Evolutionary conservation across 192 early-diverging fungal genomes (phyloP), one percentile per base, ranked within the genome.

Genomic region (Lobosporangium transversale): DNA sequence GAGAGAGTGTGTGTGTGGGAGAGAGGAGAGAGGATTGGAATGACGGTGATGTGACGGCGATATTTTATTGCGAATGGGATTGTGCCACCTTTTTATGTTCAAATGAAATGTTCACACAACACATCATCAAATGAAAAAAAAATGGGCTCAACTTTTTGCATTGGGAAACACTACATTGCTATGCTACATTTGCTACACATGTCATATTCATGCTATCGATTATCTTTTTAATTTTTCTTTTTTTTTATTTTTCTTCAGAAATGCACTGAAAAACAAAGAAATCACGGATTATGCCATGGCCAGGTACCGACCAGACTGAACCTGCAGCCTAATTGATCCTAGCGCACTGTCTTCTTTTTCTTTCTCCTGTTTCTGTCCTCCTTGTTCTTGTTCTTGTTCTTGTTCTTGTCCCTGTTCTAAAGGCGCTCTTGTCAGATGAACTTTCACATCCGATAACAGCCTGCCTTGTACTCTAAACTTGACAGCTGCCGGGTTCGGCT

Each of bases 271-370:
- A n/a, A n/a, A n/a, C n/a, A n/a, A n/a, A n/a, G n/a, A n/a, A n/a
- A n/a, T n/a, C n/a, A n/a, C n/a, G n/a, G n/a, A n/a, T n/a, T n/a
- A 71, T 63, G 55, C 54, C 36, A 30, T 59, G 15, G 63, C 63
- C 32, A 66, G 56, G 52, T 75, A 75, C n/a, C 70, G 70, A 23
- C 70, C 70, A 29, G 70, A 75, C 70, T 75, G 70, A 65, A 75
- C 70, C 70, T 75, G 70, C 70, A 66, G 56, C 49, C 70, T 58
- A 12, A 75, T 63, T 32, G 62, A 66, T 50, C 70, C 70, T 44
- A 75, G 55, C 3, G 70, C 36, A n/a, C 11, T 27, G 36, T 44
- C 36, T 20, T 37, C 67, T n/a, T n/a, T n/a, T n/a, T n/a, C n/a
- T n/a, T n/a, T n/a, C n/a, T n/a, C n/a, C n/a, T n/a, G n/a, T n/a